A percentile compares a stretch with the other conserved stretches of the same genome.
Evolutionary conservation across 352 stramenopile species (phyloP).

Genomic region (Phytophthora macrochlamydospora): DNA sequence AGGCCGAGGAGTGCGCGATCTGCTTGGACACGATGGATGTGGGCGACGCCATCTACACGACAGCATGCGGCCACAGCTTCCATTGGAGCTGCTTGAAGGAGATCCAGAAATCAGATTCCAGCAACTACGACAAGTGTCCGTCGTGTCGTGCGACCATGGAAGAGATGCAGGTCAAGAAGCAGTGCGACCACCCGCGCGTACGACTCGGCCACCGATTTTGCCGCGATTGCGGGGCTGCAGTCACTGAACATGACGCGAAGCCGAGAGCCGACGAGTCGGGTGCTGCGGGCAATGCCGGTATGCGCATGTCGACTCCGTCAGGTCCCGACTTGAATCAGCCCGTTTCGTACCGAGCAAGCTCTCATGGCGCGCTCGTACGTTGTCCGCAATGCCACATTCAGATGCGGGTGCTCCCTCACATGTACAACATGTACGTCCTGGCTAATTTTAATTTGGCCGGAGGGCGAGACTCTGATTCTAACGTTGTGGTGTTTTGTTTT

Average conservation of each 20-base stretch:
- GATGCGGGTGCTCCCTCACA: constrained; percentile 86
- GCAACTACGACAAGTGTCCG: constrained; percentile 86
- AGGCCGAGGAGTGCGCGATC: constrained; percentile 86
- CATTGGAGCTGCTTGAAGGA: constrained; percentile 87
- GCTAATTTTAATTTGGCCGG: background rate
- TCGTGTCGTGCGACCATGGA: constrained; percentile 77
- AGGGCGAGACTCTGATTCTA: background rate
- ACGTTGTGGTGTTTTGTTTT: constrained; percentile 5
- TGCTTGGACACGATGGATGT: constrained; percentile 84
- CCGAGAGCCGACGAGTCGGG: constrained; percentile 47
- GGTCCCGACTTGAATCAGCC: constrained; percentile 41
- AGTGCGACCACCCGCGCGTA: constrained; percentile 86
- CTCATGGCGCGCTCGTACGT: constrained; percentile 83
- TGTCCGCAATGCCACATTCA: constrained; percentile 88
- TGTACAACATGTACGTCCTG: constrained; percentile 90
- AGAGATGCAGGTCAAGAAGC: constrained; percentile 87
- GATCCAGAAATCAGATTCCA: constrained; percentile 78
- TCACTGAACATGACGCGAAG: constrained; percentile 75
- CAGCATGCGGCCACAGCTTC: constrained; percentile 84
- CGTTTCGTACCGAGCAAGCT: constrained; percentile 77
- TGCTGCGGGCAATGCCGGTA: constrained; percentile 2
- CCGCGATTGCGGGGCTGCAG: constrained; percentile 66
- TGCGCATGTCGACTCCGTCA: constrained; percentile 33
- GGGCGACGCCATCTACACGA: constrained; percentile 84
- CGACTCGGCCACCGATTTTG: constrained; percentile 80